phyloP scores from a whole-genome alignment of 306 rosid genomes.

The Prunus kanzakura region DNA sequence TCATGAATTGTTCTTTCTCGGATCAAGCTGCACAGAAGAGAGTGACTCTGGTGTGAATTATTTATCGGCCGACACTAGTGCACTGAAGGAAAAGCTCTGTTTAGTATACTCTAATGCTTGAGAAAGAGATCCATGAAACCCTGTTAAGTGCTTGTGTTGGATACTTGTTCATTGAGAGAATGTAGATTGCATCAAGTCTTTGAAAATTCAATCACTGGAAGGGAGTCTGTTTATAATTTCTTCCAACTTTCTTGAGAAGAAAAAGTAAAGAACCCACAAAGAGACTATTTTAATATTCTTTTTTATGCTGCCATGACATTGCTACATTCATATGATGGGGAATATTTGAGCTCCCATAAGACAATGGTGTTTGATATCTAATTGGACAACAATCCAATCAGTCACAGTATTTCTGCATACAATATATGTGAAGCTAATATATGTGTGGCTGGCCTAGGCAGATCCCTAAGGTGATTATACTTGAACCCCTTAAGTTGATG shows the following conservation, averaged over 20 bases:
- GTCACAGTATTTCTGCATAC: too few species aligned
- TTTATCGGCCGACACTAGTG: not conserved
- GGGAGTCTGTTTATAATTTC: not conserved
- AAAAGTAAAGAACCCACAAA: not conserved
- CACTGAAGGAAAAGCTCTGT: not conserved
- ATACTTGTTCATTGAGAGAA: not conserved
- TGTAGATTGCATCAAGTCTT: not conserved
- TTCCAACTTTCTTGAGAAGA: not conserved
- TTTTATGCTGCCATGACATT: not conserved
- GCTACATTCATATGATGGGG: not conserved
- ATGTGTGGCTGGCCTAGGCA: not conserved
- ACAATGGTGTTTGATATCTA: not conserved
- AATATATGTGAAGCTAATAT: not conserved
- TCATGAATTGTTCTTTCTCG: constrained; percentile 3
- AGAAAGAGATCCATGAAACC: too few species aligned
- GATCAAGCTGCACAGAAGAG: constrained; percentile 19
- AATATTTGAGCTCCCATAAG: not conserved
- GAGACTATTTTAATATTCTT: not conserved
- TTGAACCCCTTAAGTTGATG: not conserved
- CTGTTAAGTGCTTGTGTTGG: not conserved
- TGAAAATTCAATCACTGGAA: not conserved
- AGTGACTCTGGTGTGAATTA: not conserved
- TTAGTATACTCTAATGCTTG: not conserved
- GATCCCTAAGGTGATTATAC: not conserved
- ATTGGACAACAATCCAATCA: not conserved